phyloP scores from a whole-genome alignment of 768 basidiomycete genomes.

The Amanita exitialis region DNA sequence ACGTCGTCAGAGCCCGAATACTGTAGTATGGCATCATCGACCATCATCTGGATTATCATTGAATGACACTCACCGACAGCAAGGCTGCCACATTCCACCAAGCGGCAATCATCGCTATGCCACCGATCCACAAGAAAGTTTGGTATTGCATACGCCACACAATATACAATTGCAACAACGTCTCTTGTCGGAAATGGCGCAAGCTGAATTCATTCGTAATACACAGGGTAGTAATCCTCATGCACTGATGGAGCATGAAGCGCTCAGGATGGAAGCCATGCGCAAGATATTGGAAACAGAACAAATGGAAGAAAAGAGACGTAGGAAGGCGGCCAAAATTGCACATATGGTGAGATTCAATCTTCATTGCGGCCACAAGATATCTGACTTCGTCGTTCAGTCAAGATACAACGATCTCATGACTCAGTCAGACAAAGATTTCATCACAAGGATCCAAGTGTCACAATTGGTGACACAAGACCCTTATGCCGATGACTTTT shows the following conservation, averaged over 20 bases:
- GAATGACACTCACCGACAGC: conserved; percentile 41
- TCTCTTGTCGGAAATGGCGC: conserved; percentile 66
- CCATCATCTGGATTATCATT: conserved; percentile 31
- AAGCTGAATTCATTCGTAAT: conserved; percentile 56
- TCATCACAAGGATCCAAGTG: conserved; percentile 97
- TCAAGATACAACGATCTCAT: conserved; percentile 90
- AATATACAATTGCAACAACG: conserved; percentile 68
- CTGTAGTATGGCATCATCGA: conserved; percentile 12
- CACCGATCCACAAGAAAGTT: conserved; percentile 38
- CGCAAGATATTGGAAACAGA: conserved; percentile 89
- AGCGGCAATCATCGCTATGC: conserved; percentile 21
- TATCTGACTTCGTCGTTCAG: conserved; percentile 26
- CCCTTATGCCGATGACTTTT: conserved; percentile 97
- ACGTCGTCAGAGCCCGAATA: conserved; percentile 12
- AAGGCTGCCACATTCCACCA: conserved; percentile 34
- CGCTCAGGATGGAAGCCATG: conserved; percentile 68
- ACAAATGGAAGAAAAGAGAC: conserved; percentile 75
- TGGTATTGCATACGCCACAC: conserved; percentile 43
- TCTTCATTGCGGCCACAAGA: background rate
- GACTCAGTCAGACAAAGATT: conserved; percentile 98
- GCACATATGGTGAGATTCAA: conserved; percentile 63
- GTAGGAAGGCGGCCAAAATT: conserved; percentile 77
- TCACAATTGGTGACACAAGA: conserved; percentile 96
- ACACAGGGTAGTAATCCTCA: conserved; percentile 45
- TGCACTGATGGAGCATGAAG: conserved; percentile 47